Evolutionary conservation across 1,284 basidiomycete genomes (phyloP), one percentile per base, ranked within the genome.

Genomic region (Ganoderma lingzhi): DNA sequence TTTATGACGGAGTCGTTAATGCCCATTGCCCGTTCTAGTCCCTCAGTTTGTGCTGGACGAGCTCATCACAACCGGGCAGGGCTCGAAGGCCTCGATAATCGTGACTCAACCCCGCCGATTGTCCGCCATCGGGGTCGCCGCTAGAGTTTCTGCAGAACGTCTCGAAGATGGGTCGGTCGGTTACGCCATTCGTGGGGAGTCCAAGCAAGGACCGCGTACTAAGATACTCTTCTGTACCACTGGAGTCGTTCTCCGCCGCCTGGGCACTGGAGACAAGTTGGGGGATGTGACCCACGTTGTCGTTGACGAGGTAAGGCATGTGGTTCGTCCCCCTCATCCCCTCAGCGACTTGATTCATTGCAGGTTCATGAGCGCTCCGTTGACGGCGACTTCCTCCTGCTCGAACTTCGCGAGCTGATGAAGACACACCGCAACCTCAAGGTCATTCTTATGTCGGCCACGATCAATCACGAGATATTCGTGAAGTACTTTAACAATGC

Each of bases 161-260:
- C 82, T 92, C 28, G 92, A 96, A 71, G 94, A 96, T 71, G 91
- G 90, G 14, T 92, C 93, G 8, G 93, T 97, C 30, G 95, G 96
- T 1, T 98, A 98, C 76, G 90, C 93, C 1, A 96, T 98, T 70
- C 88, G 96, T 65, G 96, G 97, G n/a, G 96, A 98, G 80, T 90
- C 88, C 42, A 93, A 90, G 70, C 87, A 91, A 37, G 84, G 83
- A 6, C 82, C 84, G 28, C 85, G 86, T 44, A 96, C 94, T 1
- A 92, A 93, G 73, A 80, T 98, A 8, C 82, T 97, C 19, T 98
- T 98, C 78, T 96, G 96, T 76, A 98, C 96, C 0, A 98, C 96
- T 3, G 97, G 96, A 83, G 93, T 98, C 48, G 88, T 97, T 1
- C 85, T 98, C 42, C 86, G 96, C 66, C 87, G 96, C 15, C 82